These are phyloP conservation scores for Priceomyces haplophilus DNA, from an alignment of 805 yeast species.

Conservation along the genomic window DNA sequence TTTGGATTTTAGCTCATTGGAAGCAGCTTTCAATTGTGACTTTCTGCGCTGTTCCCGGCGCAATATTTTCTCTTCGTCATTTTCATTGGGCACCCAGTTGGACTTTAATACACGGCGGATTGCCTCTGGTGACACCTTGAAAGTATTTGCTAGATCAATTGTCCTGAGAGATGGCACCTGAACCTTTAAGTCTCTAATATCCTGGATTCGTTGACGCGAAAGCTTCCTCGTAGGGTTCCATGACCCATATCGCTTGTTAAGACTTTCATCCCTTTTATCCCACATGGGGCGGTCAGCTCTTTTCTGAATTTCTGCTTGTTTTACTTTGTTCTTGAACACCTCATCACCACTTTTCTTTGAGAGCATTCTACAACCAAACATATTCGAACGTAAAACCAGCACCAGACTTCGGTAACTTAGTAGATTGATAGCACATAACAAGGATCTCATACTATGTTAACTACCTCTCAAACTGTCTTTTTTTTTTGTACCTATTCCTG, in stretches of 20 bases:
- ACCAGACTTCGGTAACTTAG: neutral
- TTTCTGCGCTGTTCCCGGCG: conserved; percentile 48
- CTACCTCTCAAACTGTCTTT: no score
- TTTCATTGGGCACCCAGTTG: conserved; percentile 65
- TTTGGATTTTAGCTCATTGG: no score
- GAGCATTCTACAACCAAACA: neutral
- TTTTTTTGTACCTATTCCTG: no score
- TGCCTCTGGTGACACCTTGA: conserved; percentile 76
- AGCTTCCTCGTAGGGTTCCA: conserved; percentile 71
- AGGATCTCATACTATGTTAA: neutral
- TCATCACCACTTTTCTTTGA: conserved; percentile 8
- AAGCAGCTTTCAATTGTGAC: conserved; percentile 1
- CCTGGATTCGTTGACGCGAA: conserved; percentile 66
- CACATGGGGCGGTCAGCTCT: conserved; percentile 46
- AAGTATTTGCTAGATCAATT: conserved; percentile 57
- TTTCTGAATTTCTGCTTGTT: conserved; percentile 40
- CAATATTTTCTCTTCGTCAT: conserved; percentile 45
- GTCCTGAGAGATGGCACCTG: conserved; percentile 61
- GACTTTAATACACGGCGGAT: conserved; percentile 75
- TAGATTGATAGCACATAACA: neutral
- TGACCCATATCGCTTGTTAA: conserved; percentile 57
- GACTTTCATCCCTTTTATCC: conserved; percentile 64
- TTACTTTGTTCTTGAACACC: conserved; percentile 14
- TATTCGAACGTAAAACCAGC: neutral
- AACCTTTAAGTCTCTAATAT: conserved; percentile 53